Conservation (phyloP, 2,329 filamentous ascomycete species). For the Leptosphaerulina australis region DNA sequence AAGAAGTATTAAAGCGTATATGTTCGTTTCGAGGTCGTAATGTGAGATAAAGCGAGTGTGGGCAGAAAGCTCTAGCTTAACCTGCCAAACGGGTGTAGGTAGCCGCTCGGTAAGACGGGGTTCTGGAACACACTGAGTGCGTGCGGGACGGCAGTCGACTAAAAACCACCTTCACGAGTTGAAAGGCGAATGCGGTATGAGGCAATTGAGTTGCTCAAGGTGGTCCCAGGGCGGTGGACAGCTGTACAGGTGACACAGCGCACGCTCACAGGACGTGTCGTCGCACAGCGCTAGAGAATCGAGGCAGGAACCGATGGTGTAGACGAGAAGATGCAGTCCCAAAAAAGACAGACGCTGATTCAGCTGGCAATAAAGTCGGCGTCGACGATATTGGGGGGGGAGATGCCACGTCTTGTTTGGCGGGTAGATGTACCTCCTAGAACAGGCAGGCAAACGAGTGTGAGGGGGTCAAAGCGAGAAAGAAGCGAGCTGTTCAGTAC, state of each 20-base stretch:
- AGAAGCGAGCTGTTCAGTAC: slow-evolving; percentile 19
- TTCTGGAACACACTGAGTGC: slow-evolving; percentile 13
- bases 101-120: slow-evolving; percentile 13
- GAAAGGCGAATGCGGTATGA: slow-evolving; percentile 24
- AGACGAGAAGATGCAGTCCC: slow-evolving; percentile 20
- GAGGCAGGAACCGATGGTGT: slow-evolving; percentile 23
- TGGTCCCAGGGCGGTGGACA: slow-evolving; percentile 29
- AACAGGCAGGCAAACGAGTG: slow-evolving; percentile 34
- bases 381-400: slow-evolving; percentile 19
- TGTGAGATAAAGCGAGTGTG: slow-evolving; percentile 20
- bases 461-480: slow-evolving; percentile 29
- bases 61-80: slow-evolving; percentile 16
- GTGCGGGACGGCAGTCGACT: slow-evolving; percentile 13
- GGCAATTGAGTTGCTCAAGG: slow-evolving; percentile 19
- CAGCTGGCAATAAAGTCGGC: slow-evolving; percentile 13
- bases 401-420: slow-evolving; percentile 9
- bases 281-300: slow-evolving; percentile 43
- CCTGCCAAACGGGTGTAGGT: slow-evolving; percentile 6
- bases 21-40: slow-evolving; percentile 24
- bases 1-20: slow-evolving; percentile 26
- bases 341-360: slow-evolving; percentile 22
- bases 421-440: slow-evolving; percentile 10
- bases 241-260: slow-evolving; percentile 35
- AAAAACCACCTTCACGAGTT: slow-evolving; percentile 20
- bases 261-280: slow-evolving; percentile 32